phyloP scores from a whole-genome alignment of 331 rosid genomes.

The Cydonia oblonga region DNA sequence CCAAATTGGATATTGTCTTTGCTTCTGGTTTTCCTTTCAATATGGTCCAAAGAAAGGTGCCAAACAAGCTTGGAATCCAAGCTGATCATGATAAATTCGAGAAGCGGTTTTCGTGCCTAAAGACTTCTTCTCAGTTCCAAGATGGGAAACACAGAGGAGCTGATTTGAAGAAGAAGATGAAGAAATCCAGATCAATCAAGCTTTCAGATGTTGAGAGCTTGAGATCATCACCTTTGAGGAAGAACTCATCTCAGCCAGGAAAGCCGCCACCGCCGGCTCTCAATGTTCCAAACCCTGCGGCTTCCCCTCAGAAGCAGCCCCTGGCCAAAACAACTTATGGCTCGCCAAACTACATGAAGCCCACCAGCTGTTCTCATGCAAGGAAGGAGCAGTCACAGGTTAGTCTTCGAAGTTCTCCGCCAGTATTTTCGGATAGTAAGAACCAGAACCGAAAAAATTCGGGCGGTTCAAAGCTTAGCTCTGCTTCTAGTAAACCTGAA shows the following conservation, averaged over 20 bases:
- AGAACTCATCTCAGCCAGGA: slow-evolving; percentile 28
- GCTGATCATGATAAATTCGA: slow-evolving; percentile 42
- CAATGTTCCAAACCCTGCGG: slow-evolving; percentile 15
- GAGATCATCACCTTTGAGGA: slow-evolving; percentile 28
- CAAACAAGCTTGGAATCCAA: slow-evolving; percentile 50
- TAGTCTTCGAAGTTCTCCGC: slow-evolving; percentile 29
- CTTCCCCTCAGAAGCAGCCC: slow-evolving; percentile 34
- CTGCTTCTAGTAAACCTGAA: slow-evolving; percentile 31
- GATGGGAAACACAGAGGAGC: slow-evolving; percentile 52
- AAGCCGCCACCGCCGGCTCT: slow-evolving; percentile 20
- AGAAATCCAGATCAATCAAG: slow-evolving; percentile 47
- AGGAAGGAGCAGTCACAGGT: slow-evolving; percentile 58
- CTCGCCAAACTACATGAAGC: slow-evolving; percentile 86
- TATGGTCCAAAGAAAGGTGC: slow-evolving; percentile 72
- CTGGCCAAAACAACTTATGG: slow-evolving; percentile 20
- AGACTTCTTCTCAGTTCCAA: slow-evolving; percentile 36
- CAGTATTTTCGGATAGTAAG: slow-evolving; percentile 20
- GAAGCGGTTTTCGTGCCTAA: slow-evolving; percentile 30
- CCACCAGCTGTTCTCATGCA: slow-evolving; percentile 71
- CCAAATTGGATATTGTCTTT: slow-evolving; percentile 6
- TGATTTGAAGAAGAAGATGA: slow-evolving; percentile 71
- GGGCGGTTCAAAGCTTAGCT: slow-evolving; percentile 17
- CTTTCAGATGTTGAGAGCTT: slow-evolving; percentile 44
- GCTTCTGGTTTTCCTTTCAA: slow-evolving; percentile 22
- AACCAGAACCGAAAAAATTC: slow-evolving; percentile 18